Evolutionary conservation across 495 filamentous ascomycete species (phyloP).

Genomic region (Trypethelium eluteriae): DNA sequence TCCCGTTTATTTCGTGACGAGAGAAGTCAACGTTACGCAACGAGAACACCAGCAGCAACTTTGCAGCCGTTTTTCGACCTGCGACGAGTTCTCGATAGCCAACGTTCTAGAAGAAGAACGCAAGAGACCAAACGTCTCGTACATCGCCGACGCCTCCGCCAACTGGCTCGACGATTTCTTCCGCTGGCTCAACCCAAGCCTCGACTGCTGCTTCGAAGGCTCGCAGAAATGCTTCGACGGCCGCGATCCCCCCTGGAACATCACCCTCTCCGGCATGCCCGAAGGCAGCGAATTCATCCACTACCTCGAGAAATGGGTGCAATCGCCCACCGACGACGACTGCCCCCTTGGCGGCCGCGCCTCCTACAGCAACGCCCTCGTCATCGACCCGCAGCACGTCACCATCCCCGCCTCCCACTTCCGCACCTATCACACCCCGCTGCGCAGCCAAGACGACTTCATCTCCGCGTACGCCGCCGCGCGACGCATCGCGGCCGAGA

Average conservation of each 20-base stretch:
- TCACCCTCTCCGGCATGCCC: constrained; percentile 82
- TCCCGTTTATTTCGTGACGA: constrained; percentile 92
- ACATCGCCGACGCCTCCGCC: constrained; percentile 82
- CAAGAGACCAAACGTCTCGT: constrained; percentile 81
- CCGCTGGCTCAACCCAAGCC: constrained; percentile 82
- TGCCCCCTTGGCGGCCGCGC: constrained; percentile 86
- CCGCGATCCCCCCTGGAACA: constrained; percentile 74
- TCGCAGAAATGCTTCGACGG: constrained; percentile 66
- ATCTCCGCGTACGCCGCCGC: constrained; percentile 84
- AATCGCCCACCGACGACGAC: constrained; percentile 66
- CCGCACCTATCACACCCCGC: constrained; percentile 76
- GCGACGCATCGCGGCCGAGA: constrained; percentile 71
- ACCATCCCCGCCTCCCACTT: constrained; percentile 81
- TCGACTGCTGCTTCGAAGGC: constrained; percentile 66
- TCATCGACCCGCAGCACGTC: constrained; percentile 57
- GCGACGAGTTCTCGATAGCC: constrained; percentile 70
- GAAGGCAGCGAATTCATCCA: constrained; percentile 81
- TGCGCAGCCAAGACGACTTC: constrained; percentile 85
- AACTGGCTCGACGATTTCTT: constrained; percentile 98
- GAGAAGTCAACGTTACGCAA: constrained; percentile 67
- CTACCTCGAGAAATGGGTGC: constrained; percentile 75
- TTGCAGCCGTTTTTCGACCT: constrained; percentile 85
- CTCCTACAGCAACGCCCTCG: constrained; percentile 75
- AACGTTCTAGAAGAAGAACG: constrained; percentile 89
- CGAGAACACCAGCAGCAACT: constrained; percentile 70